phyloP scores from a whole-genome alignment of 805 yeast genomes.

The Scheffersomyces stipitis region DNA sequence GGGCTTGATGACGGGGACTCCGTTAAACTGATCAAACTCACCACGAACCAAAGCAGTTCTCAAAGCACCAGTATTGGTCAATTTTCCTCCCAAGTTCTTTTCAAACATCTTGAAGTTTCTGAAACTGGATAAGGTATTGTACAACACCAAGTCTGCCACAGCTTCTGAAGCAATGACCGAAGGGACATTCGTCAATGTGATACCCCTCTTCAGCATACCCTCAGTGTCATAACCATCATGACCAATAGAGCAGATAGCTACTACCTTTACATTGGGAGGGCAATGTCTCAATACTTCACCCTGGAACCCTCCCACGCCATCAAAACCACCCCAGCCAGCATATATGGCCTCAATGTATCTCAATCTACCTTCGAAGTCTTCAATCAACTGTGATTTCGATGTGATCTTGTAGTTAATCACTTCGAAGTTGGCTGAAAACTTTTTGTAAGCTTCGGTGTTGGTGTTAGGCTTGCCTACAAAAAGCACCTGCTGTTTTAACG shows the following conservation, averaged over 20 bases:
- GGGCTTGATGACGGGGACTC: not conserved
- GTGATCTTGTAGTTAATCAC: slow-evolving; percentile 16
- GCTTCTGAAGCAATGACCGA: slow-evolving; percentile 24
- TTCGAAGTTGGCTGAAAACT: slow-evolving; percentile 17
- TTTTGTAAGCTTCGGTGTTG: slow-evolving; percentile 14
- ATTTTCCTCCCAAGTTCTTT: slow-evolving; percentile 6
- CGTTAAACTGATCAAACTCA: slow-evolving; percentile 8
- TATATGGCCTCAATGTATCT: slow-evolving; percentile 22
- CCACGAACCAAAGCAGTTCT: slow-evolving; percentile 12
- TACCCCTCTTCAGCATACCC: slow-evolving; percentile 17
- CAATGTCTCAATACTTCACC: slow-evolving; percentile 16
- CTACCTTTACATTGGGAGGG: slow-evolving; percentile 17
- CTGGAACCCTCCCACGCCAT: slow-evolving; percentile 19
- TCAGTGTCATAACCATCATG: slow-evolving; percentile 19
- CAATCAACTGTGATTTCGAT: slow-evolving; percentile 12
- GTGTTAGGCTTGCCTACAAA: slow-evolving; percentile 21
- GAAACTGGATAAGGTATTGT: slow-evolving; percentile 22
- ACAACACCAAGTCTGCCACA: slow-evolving; percentile 27
- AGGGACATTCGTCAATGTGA: slow-evolving; percentile 24
- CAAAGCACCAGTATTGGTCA: slow-evolving; percentile 12
- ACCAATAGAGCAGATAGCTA: slow-evolving; percentile 25
- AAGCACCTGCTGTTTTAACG: slow-evolving; percentile 18
- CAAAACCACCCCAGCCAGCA: slow-evolving; percentile 24
- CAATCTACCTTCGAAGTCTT: slow-evolving; percentile 15
- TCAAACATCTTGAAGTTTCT: slow-evolving; percentile 19